phyloP scores from a whole-genome alignment of 768 basidiomycete genomes.

The Trametes cingulata region DNA sequence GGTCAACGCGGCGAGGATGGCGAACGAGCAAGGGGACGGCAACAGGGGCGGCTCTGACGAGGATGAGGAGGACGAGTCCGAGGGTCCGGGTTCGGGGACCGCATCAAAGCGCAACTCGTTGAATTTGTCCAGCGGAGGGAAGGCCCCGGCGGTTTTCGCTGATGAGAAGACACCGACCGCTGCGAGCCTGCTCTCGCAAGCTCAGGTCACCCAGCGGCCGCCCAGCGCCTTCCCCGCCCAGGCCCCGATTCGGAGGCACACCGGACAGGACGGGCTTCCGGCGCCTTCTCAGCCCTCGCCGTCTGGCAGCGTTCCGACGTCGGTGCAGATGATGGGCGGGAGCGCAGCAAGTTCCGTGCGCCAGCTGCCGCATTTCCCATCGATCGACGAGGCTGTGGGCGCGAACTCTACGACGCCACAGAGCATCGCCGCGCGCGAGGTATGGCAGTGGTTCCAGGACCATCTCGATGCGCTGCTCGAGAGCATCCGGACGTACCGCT shows the following conservation, averaged over 20 bases:
- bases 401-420: slow-evolving; percentile 74
- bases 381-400: slow-evolving; percentile 82
- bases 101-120: slow-evolving; percentile 76
- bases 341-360: slow-evolving; percentile 66
- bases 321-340: slow-evolving; percentile 46
- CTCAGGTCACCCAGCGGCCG: slow-evolving; percentile 66
- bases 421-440: slow-evolving; percentile 77
- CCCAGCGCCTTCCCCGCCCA: slow-evolving; percentile 61
- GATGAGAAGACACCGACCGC: slow-evolving; percentile 89
- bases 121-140: slow-evolving; percentile 61
- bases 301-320: slow-evolving; percentile 42
- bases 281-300: slow-evolving; percentile 55
- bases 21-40: slow-evolving; percentile 68
- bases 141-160: slow-evolving; percentile 51
- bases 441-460: slow-evolving; percentile 92
- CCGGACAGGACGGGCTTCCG: slow-evolving; percentile 51
- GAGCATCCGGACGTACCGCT: slow-evolving; percentile 72
- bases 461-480: slow-evolving; percentile 84
- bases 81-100: slow-evolving; percentile 61
- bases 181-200: slow-evolving; percentile 73
- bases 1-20: slow-evolving; percentile 70
- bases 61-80: slow-evolving; percentile 87
- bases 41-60: slow-evolving; percentile 65
- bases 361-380: slow-evolving; percentile 78
- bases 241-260: slow-evolving; percentile 75